A percentile compares a stretch with the other conserved stretches of the same genome.
Conservation (phyloP, 257 asterid genomes). For the Apocynum venetum region DNA sequence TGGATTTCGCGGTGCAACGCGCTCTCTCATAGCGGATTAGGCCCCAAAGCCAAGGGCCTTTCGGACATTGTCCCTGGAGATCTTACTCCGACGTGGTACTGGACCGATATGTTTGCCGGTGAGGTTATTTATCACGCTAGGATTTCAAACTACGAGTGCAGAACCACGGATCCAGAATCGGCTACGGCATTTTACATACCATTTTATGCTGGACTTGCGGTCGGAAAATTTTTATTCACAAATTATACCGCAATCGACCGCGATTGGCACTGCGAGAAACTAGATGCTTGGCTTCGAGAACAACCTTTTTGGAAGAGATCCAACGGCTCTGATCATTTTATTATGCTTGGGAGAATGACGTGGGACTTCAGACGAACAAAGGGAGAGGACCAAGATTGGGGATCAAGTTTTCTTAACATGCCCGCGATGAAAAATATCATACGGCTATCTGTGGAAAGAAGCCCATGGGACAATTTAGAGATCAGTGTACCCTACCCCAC, state of each 20-base stretch:
- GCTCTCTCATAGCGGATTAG: conserved; percentile 50
- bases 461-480: conserved; percentile 70
- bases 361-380: conserved; percentile 80
- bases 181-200: conserved; percentile 68
- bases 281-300: conserved; percentile 52
- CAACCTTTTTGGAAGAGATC: conserved; percentile 51
- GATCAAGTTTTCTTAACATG: conserved; percentile 69
- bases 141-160: conserved; percentile 39
- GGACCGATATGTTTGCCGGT: conserved; percentile 65
- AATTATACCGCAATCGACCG: conserved; percentile 44
- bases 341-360: conserved; percentile 60
- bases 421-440: conserved; percentile 52
- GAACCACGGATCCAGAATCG: conserved; percentile 42
- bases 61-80: conserved; percentile 31
- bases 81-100: conserved; percentile 48
- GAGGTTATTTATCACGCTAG: conserved; percentile 48
- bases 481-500: conserved; percentile 82
- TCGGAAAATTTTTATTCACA: conserved; percentile 50
- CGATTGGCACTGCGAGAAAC: conserved; percentile 46
- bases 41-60: conserved; percentile 36
- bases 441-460: conserved; percentile 60
- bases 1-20: conserved; percentile 62
- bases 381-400: conserved; percentile 49
- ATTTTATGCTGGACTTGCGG: conserved; percentile 71
- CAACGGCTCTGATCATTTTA: conserved; percentile 82